Percentiles rank a stretch among this genome's conserved stretches.
phyloP scores from a whole-genome alignment of 1,284 basidiomycete genomes.

The Waitea zeae region DNA sequence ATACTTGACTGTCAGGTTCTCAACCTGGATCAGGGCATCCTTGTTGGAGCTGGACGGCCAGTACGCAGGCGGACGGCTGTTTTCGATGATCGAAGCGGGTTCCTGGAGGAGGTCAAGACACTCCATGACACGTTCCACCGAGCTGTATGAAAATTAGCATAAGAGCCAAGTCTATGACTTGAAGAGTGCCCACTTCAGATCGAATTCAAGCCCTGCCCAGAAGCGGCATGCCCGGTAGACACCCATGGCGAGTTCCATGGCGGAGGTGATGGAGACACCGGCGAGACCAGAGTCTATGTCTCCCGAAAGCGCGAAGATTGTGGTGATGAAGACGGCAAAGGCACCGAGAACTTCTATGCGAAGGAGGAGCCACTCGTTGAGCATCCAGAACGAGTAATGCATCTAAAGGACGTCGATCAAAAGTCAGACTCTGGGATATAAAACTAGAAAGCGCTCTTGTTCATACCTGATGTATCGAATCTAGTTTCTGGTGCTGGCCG shows the following conservation, averaged over 20 bases:
- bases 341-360: constrained; percentile 67
- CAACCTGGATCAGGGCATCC: constrained; percentile 35
- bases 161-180: not conserved
- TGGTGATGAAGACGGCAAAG: constrained; percentile 45
- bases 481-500: constrained; percentile 46
- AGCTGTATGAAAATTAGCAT: constrained; percentile 31
- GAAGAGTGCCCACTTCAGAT: constrained; percentile 40
- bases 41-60: constrained; percentile 18
- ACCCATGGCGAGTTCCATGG: constrained; percentile 36
- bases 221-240: constrained; percentile 60
- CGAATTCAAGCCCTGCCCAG: constrained; percentile 40
- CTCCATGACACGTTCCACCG: constrained; percentile 68
- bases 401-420: constrained; percentile 30
- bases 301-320: constrained; percentile 57
- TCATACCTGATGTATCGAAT: constrained; percentile 41
- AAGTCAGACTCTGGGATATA: no score
- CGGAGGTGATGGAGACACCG: constrained; percentile 73
- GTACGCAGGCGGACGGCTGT: constrained; percentile 12
- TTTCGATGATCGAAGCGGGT: constrained; percentile 9
- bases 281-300: constrained; percentile 59
- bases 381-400: constrained; percentile 72
- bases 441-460: no score
- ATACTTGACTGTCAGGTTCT: constrained; percentile 70
- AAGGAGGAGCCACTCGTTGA: constrained; percentile 59
- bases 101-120: not conserved